Percentiles rank a stretch among this genome's conserved stretches.
phyloP scores from a whole-genome alignment of 2,329 filamentous ascomycete genomes.

The Exophiala sp. region DNA sequence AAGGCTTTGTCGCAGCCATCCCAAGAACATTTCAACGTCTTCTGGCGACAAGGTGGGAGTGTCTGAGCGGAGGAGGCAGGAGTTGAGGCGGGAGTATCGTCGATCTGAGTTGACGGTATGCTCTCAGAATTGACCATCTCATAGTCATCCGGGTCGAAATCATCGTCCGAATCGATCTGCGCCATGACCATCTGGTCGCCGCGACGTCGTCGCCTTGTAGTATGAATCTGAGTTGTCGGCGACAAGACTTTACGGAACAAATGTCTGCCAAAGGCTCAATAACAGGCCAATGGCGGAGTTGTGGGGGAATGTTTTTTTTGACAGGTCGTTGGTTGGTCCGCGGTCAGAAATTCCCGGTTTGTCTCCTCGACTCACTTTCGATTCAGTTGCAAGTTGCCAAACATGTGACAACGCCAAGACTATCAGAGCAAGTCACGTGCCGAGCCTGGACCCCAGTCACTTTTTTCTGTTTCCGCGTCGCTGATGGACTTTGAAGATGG shows the following conservation, averaged over 20 bases:
- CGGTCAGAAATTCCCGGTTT: neutral
- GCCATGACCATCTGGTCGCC: constrained; percentile 15
- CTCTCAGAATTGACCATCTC: constrained; percentile 11
- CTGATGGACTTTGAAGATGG: neutral
- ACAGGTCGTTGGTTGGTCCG: neutral
- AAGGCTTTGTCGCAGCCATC: constrained; percentile 74
- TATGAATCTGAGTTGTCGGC: constrained; percentile 3
- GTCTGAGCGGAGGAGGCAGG: constrained; percentile 27
- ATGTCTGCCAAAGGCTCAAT: neutral
- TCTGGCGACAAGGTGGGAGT: constrained; percentile 58
- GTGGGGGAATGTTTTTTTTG: neutral
- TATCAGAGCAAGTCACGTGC: neutral
- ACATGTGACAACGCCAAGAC: neutral
- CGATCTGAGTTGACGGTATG: constrained; percentile 7
- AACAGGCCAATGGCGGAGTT: constrained; percentile 5
- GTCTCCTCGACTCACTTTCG: neutral
- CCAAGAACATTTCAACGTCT: constrained; percentile 70
- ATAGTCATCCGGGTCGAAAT: constrained; percentile 21
- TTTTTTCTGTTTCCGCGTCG: neutral
- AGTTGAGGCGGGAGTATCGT: constrained; percentile 26
- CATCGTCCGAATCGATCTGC: constrained; percentile 24
- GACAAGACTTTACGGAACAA: constrained; percentile 6
- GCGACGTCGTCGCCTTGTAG: constrained; percentile 5
- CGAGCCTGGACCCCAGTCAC: neutral
- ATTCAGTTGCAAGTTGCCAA: no score